These are phyloP conservation scores for Cyberlindnera mycetangii DNA, from an alignment of 805 yeast species.

Conservation along the genomic window DNA sequence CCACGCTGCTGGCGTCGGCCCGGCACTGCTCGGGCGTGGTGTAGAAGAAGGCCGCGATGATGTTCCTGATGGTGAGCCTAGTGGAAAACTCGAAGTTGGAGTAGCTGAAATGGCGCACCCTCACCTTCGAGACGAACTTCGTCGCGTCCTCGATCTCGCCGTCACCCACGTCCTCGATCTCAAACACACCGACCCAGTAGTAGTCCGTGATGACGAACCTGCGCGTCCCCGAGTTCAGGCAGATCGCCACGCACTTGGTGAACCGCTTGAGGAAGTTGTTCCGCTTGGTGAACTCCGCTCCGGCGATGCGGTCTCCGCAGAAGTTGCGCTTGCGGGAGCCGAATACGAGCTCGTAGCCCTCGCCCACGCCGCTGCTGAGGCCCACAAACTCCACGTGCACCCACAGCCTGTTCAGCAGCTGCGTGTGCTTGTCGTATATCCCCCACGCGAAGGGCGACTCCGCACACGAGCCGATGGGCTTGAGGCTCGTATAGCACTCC, in stretches of 20 bases:
- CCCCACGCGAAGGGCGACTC: slow-evolving; percentile 25
- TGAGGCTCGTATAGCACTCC: slow-evolving; percentile 16
- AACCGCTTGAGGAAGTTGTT: slow-evolving; percentile 27
- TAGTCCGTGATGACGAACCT: slow-evolving; percentile 28
- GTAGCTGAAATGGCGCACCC: slow-evolving; percentile 24
- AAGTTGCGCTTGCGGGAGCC: slow-evolving; percentile 18
- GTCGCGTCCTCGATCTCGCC: slow-evolving; percentile 26
- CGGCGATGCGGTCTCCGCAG: slow-evolving; percentile 11
- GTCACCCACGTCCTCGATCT: slow-evolving; percentile 25
- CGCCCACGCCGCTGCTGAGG: slow-evolving; percentile 23
- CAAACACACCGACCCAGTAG: slow-evolving; percentile 28
- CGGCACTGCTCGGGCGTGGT: slow-evolving; percentile 11
- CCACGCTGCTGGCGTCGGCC: slow-evolving; percentile 5
- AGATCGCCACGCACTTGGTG: slow-evolving; percentile 27
- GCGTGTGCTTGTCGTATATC: slow-evolving; percentile 19
- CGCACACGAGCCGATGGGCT: slow-evolving; percentile 26
- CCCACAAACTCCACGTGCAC: slow-evolving; percentile 27
- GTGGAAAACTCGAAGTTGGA: slow-evolving; percentile 22
- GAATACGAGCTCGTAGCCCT: slow-evolving; percentile 29
- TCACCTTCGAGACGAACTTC: slow-evolving; percentile 24
- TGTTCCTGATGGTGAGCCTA: slow-evolving; percentile 23
- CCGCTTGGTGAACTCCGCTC: slow-evolving; percentile 24
- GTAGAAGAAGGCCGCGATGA: slow-evolving; percentile 24
- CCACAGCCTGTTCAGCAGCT: slow-evolving; percentile 19
- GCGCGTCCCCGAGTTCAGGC: slow-evolving; percentile 26